Evolutionary conservation across 805 yeast species (phyloP), one percentile per base, ranked within the genome.

Genomic region (Huiozyma naganishii): DNA sequence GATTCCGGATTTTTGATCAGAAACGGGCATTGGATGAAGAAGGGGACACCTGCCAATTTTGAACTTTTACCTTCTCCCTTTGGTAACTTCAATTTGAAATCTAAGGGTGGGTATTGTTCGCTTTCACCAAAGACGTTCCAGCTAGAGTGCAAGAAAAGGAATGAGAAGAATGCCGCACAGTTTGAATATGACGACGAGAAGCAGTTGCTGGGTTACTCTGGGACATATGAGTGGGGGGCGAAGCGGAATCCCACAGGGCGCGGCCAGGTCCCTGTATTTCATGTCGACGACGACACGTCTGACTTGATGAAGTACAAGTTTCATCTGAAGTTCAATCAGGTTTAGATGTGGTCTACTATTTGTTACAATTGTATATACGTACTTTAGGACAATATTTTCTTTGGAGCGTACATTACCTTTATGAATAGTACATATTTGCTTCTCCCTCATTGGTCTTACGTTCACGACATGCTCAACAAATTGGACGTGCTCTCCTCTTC

Each of bases 21-120:
- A 47, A 83, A 77, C 55, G 98, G 98, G 4, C 74, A 77, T 51
- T 89, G 95, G 92, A 85, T 81, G 64, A 58, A 73, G 5, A 59
- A 66, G 36, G 96, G 96, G 1, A 77, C 92, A 0, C 90, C 97
- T 62, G 97, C 96, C 5, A 77, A 82, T 5, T 89, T 71, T 64
- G 70, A 70, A 27, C 53, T 83, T 27, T 55, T 62, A 30, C 71
- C 77, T 43, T 76, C 82, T 30, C 73, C 74, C 32, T 77, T 77
- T 61, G 92, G 92, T 3, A 92, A 92, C n/a, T 74, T 76, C 53
- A 73, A 77, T 45, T 56, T 89, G 38, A 71, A 71, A 47, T 74
- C 92, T 1, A 76, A 85, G 35, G 77, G 74, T 53, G 97, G 97
- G 0, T 74, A 68, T 47, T 89, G 97, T 66, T 80, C 78, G 1